phyloP scores from a whole-genome alignment of 176 grass and related monocot species.

The Microstegium vimineum region DNA sequence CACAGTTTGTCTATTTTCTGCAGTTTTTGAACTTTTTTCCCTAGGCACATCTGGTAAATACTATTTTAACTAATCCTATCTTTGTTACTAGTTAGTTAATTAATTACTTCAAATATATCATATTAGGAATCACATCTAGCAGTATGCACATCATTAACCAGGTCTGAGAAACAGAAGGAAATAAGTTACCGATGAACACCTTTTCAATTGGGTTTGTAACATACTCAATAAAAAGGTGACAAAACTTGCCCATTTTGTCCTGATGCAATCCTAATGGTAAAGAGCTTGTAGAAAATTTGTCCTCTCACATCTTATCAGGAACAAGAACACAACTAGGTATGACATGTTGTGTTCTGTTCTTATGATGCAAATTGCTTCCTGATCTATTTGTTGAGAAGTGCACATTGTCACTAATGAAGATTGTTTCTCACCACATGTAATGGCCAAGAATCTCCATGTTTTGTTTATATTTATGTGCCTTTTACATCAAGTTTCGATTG shows the following conservation, averaged over 20 bases:
- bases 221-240: background rate
- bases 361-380: slow-evolving; percentile 12
- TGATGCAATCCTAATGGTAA: background rate
- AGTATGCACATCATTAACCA: background rate
- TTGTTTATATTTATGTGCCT: background rate
- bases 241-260: background rate
- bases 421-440: background rate
- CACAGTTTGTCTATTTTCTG: background rate
- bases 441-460: background rate
- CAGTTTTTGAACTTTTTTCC: background rate
- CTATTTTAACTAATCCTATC: background rate
- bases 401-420: background rate
- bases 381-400: background rate
- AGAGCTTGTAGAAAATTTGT: background rate
- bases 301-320: background rate
- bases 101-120: background rate
- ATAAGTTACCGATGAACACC: background rate
- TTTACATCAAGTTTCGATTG: background rate
- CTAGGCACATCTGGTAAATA: background rate
- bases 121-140: background rate
- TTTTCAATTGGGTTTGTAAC: background rate
- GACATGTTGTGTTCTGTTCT: background rate
- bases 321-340: background rate
- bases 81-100: background rate
- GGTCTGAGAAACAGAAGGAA: background rate